These are phyloP conservation scores for Neonothopanus nambi DNA, from an alignment of 1,284 basidiomycete genomes.

Conservation along the genomic window DNA sequence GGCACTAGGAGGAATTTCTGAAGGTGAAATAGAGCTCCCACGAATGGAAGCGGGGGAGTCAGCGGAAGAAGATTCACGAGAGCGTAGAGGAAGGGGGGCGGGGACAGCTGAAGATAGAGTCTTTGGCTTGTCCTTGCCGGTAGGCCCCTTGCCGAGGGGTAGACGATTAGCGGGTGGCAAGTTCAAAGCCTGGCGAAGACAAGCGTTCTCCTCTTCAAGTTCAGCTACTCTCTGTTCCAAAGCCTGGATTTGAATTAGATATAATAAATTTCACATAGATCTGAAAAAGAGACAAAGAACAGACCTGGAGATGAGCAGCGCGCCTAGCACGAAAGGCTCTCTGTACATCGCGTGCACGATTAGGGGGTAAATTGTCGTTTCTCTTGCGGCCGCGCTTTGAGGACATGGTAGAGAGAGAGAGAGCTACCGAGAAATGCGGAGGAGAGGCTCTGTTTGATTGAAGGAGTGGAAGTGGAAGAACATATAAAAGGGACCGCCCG, in stretches of 20 bases:
- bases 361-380: conserved; percentile 90
- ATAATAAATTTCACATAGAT: conserved; percentile 40
- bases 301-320: conserved; percentile 83
- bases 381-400: conserved; percentile 88
- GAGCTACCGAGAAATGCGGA: conserved; percentile 7
- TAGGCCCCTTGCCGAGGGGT: conserved; percentile 77
- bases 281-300: conserved; percentile 33
- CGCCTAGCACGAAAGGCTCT: conserved; percentile 89
- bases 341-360: conserved; percentile 90
- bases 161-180: conserved; percentile 75
- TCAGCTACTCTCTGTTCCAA: conserved; percentile 81
- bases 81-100: conserved; percentile 29
- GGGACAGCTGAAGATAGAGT: conserved; percentile 17
- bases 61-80: conserved; percentile 49
- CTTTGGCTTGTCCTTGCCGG: conserved; percentile 79
- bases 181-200: conserved; percentile 73
- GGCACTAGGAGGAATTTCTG: conserved; percentile 39
- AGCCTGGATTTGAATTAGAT: conserved; percentile 49
- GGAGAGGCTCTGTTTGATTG: conserved; percentile 4
- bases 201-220: conserved; percentile 83
- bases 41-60: conserved; percentile 43
- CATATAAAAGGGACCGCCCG: conserved; percentile 39
- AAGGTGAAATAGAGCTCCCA: conserved; percentile 43
- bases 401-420: conserved; percentile 50
- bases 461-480: conserved; percentile 22